Evolutionary conservation across 768 basidiomycete species (phyloP).

Genomic region (Lentinula detonsa): DNA sequence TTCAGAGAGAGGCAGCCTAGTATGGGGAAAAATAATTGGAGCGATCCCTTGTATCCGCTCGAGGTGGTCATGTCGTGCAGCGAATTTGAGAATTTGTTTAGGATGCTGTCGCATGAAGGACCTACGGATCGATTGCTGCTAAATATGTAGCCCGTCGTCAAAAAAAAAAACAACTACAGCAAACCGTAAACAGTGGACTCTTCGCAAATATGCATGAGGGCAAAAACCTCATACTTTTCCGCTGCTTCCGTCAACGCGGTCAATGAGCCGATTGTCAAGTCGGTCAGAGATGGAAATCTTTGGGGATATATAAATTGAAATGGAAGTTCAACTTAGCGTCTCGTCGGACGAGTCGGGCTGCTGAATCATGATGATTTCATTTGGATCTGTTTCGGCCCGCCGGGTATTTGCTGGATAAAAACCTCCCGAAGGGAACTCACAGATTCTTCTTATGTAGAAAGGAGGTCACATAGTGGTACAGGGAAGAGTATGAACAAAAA

Average conservation of each 20-base stretch:
- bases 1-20: neutral
- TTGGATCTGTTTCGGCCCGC: neutral
- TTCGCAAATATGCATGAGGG: constrained; percentile 1
- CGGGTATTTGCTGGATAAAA: neutral
- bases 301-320: constrained; percentile 5
- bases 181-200: neutral
- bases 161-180: too few species aligned
- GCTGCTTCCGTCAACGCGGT: neutral
- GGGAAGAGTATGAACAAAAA: too few species aligned
- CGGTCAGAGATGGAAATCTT: neutral
- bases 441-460: too few species aligned
- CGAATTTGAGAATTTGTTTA: neutral
- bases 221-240: constrained; percentile 8
- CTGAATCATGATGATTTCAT: neutral
- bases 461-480: too few species aligned
- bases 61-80: neutral
- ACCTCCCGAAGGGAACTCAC: neutral
- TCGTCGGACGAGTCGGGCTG: neutral
- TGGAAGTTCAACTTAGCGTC: neutral
- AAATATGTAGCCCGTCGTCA: neutral
- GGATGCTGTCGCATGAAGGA: neutral
- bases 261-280: neutral
- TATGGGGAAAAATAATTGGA: neutral
- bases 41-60: neutral
- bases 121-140: neutral